Evolutionary conservation across 2,329 filamentous ascomycete species (phyloP), one percentile per base, ranked within the genome.

Genomic region (Hysterium pulicare): DNA sequence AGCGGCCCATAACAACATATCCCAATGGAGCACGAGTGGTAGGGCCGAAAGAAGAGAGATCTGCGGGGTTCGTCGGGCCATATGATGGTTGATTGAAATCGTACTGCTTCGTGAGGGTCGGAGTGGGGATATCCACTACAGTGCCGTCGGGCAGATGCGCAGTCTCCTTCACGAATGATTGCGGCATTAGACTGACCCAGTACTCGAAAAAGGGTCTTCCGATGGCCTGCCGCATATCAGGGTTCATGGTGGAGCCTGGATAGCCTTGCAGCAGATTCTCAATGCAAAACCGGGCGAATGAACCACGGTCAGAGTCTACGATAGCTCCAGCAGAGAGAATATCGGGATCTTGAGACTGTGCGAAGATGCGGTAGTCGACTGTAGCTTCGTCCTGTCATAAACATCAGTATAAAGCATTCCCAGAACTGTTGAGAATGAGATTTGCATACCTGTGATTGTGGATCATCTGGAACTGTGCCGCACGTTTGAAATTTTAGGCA

Each of bases 401-500:
- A n/a, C n/a, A n/a, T n/a, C n/a, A n/a, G n/a, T n/a, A n/a, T n/a
- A n/a, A n/a, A n/a, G n/a, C n/a, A n/a, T n/a, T n/a, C n/a, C n/a
- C n/a, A n/a, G n/a, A n/a, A n/a, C n/a, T n/a, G n/a, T n/a, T n/a
- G n/a, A n/a, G n/a, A n/a, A n/a, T n/a, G n/a, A n/a, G n/a, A n/a
- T n/a, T n/a, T n/a, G n/a, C n/a, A n/a, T n/a, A n/a, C n/a, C n/a
- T n/a, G 54, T 9, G 46, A 49, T 32, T 44, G 44, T 6, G 54
- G 56, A 24, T 59, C 44, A 34, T 51, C 30, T 0, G 53, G 49
- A 2, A 50, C 50, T 10, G 44, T 41, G 15, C 54, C 54, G 4
- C 39, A 41, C 4, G 49, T 67, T 50, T 77, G 73, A 40, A 76
- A 76, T 16, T 76, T 72, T 13, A 77, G 61, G 2, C 70, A 54